These are phyloP conservation scores for Solanum etuberosum DNA, from an alignment of 257 asterid genomes.

Conservation along the genomic window DNA sequence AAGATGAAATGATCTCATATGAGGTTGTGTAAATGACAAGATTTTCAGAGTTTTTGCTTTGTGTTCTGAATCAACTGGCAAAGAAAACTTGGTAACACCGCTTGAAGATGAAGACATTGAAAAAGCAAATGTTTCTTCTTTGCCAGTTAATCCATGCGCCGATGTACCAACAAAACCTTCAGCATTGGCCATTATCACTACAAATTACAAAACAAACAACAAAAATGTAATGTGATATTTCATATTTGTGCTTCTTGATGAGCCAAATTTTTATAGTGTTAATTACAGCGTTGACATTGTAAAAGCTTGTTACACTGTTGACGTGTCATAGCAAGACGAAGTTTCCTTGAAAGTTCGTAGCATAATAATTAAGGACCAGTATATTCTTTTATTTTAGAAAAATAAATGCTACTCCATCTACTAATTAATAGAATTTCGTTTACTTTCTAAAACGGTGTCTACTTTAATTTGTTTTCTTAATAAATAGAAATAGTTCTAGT, in stretches of 20 bases:
- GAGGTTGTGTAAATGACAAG: constrained; percentile 4
- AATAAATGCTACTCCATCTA: background rate
- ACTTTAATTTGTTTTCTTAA: background rate
- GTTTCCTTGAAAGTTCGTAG: background rate
- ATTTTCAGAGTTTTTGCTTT: background rate
- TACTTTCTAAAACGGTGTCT: background rate
- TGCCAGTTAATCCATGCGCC: background rate
- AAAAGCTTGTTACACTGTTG: background rate
- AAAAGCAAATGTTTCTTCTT: background rate
- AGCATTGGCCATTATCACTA: background rate
- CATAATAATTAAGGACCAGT: background rate
- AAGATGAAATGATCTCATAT: constrained; percentile 7
- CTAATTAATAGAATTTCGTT: background rate
- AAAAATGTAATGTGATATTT: background rate
- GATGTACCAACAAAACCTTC: background rate
- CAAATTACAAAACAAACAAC: background rate
- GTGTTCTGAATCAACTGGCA: constrained; percentile 7
- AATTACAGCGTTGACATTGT: background rate
- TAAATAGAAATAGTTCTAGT: background rate
- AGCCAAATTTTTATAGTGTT: background rate
- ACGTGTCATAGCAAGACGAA: background rate
- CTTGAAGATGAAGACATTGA: background rate
- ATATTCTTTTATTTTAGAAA: background rate
- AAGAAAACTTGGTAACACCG: background rate
- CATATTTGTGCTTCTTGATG: background rate